These are phyloP conservation scores for Cystobasidium pallidum DNA, from an alignment of 1,284 basidiomycete species.

Conservation along the genomic window DNA sequence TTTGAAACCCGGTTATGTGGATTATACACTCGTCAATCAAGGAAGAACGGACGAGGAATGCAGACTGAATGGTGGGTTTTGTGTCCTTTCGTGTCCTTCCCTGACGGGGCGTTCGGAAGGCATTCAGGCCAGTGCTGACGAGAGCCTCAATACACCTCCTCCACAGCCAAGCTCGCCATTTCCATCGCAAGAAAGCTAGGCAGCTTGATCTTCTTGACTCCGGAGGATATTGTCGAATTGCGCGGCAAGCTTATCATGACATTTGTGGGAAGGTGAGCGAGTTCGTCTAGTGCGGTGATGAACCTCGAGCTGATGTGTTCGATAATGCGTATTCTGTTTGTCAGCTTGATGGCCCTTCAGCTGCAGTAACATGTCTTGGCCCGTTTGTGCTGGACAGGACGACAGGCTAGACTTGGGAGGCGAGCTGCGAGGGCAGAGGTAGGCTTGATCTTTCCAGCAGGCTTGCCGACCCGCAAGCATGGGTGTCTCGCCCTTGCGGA, in stretches of 20 bases:
- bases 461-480: too few species aligned
- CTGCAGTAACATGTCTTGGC: background rate
- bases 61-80: slow-evolving; percentile 81
- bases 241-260: slow-evolving; percentile 54
- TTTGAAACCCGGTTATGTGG: slow-evolving; percentile 91
- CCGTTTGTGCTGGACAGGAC: background rate
- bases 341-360: slow-evolving; percentile 43
- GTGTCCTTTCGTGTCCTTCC: too few species aligned
- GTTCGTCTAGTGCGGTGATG: background rate
- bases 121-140: too few species aligned
- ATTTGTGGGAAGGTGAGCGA: slow-evolving; percentile 46
- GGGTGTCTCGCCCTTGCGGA: too few species aligned
- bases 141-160: background rate
- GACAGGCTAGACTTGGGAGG: too few species aligned
- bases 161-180: slow-evolving; percentile 89
- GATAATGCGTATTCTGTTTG: background rate
- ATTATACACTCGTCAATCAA: slow-evolving; percentile 76
- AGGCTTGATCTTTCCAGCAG: too few species aligned
- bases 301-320: background rate
- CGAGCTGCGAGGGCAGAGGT: too few species aligned
- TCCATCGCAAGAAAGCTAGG: slow-evolving; percentile 92
- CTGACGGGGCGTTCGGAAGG: too few species aligned
- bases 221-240: slow-evolving; percentile 68
- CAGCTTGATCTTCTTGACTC: slow-evolving; percentile 94
- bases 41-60: slow-evolving; percentile 82